phyloP scores from a whole-genome alignment of 257 asterid genomes.

The Leptodermis oblonga region DNA sequence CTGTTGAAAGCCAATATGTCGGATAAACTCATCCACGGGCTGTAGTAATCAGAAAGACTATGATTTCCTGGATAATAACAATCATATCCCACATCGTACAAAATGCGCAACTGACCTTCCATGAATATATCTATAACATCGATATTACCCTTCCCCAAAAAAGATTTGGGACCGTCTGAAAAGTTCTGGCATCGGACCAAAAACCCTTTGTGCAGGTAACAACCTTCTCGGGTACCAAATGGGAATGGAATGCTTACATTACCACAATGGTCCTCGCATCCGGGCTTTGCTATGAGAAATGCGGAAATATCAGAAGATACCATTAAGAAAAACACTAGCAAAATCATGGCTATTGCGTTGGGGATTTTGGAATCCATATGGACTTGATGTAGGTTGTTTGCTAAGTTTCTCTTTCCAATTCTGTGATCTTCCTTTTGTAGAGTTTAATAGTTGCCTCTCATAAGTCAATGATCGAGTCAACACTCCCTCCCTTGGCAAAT shows the following conservation, averaged over 20 bases:
- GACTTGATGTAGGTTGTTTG: no score
- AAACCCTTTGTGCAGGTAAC: neutral
- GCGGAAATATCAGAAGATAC: neutral
- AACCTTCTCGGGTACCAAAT: conserved; percentile 19
- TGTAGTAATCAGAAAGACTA: no score
- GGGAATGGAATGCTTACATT: conserved; percentile 35
- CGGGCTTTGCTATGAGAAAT: conserved; percentile 13
- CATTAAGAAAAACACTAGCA: no score
- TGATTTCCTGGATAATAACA: conserved; percentile 8
- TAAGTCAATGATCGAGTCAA: no score
- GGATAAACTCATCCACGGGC: neutral
- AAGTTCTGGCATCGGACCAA: neutral
- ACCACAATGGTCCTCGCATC: conserved; percentile 25
- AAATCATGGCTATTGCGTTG: no score
- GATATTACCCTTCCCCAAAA: neutral
- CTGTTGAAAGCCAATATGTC: neutral
- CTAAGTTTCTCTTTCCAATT: no score
- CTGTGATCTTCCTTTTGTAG: no score
- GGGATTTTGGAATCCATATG: no score
- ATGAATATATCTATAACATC: conserved; percentile 16
- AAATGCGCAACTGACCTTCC: conserved; percentile 12
- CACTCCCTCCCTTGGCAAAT: no score
- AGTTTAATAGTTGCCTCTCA: no score
- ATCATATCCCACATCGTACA: neutral
- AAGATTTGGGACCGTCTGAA: neutral